Base-by-base conservation (phyloP, 768 basidiomycete genomes). In the Lentinula boryana region DNA sequence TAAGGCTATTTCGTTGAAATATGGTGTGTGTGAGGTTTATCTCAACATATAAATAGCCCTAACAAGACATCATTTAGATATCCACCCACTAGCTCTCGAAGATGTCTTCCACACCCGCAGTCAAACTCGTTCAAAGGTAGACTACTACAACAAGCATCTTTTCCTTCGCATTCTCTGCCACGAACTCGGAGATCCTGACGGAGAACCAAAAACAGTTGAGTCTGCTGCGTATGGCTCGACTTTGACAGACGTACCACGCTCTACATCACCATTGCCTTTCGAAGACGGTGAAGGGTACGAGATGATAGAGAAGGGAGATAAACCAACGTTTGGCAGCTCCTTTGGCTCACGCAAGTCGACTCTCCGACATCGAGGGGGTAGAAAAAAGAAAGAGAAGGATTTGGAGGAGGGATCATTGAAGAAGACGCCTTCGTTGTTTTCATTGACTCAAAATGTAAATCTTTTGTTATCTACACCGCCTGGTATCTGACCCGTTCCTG, bases 141-240 rank as follows among this genome's bases (percentile, higher is more conserved):
- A 90, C 67, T 91, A 89, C 68, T 91, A 87, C 71, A 63, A 70
- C 15, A 78, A 81, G 61, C 89, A 91, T 66, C 79, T 92, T 21
- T 91, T 91, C 74, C 72, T 90, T 40, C 82, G 85, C 18, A 73
- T 89, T 36, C 77, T 91, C 23, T 82, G 82, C 63, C 89, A 92
- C 66, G 77, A 84, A 50, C 75, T 89, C 31, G 69, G 67, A 5
- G 71, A 72, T 43, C 60, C 66, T 16, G 73, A 77, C 18, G 72
- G 71, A 40, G 58, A 32, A 21, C 41, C 56, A 3, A 32, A 35
- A 38, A 35, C 38, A 21, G 41, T 40, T 23, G 33, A 36, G 2
- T 50, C 58, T 38, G 35, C 58, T 15, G 44, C 58, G 1, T 40
- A 38, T 38, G 46, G 48, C 18, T 48, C 44, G 16, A 59, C 43